Evolutionary conservation across 163 green algal genomes (phyloP).

Genomic region (Scenedesmus sp.): DNA sequence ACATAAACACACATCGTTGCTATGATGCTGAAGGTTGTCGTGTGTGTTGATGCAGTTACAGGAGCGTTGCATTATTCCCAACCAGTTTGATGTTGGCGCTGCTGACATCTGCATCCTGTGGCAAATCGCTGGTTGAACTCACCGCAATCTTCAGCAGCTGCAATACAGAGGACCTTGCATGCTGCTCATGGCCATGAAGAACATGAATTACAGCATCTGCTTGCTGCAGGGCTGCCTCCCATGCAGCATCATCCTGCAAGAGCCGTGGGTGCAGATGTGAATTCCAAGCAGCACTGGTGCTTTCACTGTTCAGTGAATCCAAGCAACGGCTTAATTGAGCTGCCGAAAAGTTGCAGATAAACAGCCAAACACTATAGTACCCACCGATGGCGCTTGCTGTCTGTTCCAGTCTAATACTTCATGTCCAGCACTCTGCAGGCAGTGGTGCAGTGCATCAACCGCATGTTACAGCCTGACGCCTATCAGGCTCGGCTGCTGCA

Average conservation of each 20-base stretch:
- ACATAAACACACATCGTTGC: neutral
- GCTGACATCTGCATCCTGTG: neutral
- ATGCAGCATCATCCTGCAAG: neutral
- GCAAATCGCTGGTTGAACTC: neutral
- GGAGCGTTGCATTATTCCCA: too few species aligned
- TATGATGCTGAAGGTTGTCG: too few species aligned
- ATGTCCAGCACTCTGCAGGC: constrained; percentile 26
- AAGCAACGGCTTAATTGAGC: neutral
- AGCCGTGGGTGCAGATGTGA: neutral
- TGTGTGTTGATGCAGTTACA: too few species aligned
- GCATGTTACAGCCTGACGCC: neutral
- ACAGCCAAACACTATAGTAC: neutral
- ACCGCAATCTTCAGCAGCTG: constrained; percentile 56
- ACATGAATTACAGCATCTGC: constrained; percentile 64
- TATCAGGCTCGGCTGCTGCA: neutral
- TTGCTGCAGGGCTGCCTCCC: constrained; percentile 45
- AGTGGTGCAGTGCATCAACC: neutral
- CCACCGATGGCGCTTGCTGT: neutral
- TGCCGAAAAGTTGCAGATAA: neutral
- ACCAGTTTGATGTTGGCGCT: too few species aligned
- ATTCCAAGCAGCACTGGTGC: too few species aligned
- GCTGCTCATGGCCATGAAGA: constrained; percentile 59
- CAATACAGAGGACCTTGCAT: constrained; percentile 50
- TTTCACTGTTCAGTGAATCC: neutral
- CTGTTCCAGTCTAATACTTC: constrained; percentile 25